phyloP scores from a whole-genome alignment of 2,329 filamentous ascomycete genomes.

The Metarhizium anisopliae region DNA sequence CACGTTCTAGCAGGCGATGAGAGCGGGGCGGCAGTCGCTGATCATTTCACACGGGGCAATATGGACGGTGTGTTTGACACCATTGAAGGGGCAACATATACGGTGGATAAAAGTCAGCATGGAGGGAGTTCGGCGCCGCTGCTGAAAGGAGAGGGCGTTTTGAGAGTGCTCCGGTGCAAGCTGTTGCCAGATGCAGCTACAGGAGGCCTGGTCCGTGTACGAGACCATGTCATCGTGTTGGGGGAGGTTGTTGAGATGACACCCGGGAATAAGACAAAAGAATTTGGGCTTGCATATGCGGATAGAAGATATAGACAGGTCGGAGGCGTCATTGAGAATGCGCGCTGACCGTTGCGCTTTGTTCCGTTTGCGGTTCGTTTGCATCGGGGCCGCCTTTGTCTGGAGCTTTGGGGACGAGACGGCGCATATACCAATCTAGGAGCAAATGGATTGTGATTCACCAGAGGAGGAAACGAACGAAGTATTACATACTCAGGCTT shows the following conservation, averaged over 20 bases:
- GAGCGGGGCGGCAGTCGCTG: constrained; percentile 39
- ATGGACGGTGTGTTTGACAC: constrained; percentile 26
- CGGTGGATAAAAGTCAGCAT: constrained; percentile 18
- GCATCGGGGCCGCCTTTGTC: not conserved
- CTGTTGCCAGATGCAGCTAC: constrained; percentile 30
- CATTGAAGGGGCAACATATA: constrained; percentile 2
- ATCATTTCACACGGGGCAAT: constrained; percentile 44
- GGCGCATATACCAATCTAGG: too few relatives aligned
- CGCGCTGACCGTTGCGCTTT: not conserved
- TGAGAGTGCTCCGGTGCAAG: constrained; percentile 36
- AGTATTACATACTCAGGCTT: too few relatives aligned
- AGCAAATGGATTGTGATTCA: too few relatives aligned
- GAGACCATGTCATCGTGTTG: constrained; percentile 43
- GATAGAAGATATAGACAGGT: constrained; percentile 39
- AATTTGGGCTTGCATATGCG: constrained; percentile 39
- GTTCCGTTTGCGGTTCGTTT: not conserved
- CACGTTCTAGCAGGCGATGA: constrained; percentile 42
- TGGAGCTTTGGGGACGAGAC: not conserved
- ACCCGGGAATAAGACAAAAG: constrained; percentile 20
- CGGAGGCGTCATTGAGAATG: constrained; percentile 23
- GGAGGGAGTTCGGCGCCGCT: constrained; percentile 26
- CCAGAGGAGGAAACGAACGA: too few relatives aligned
- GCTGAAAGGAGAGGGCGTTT: constrained; percentile 41
- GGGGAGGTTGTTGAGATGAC: constrained; percentile 41
- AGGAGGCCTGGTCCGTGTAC: constrained; percentile 34